Conservation (phyloP, 108 stramenopile species). For the Cyclotella atomus region DNA sequence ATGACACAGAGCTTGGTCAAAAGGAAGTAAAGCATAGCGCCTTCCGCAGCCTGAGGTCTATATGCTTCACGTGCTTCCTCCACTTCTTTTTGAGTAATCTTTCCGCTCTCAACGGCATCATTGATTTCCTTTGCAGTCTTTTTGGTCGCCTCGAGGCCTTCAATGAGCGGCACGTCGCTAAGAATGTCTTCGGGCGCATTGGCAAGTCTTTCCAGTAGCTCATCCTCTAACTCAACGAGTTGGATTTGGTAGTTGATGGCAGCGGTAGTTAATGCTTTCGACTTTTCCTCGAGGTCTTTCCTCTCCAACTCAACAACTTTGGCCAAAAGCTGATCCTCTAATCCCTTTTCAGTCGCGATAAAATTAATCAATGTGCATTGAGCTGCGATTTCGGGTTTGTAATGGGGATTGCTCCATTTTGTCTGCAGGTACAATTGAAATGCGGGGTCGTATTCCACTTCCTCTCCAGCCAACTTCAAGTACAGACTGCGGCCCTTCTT, state of each 20-base stretch:
- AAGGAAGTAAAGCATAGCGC: conserved; percentile 95
- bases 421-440: conserved; percentile 92
- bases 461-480: conserved; percentile 87
- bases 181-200: conserved; percentile 93
- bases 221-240: conserved; percentile 86
- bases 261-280: conserved; percentile 69
- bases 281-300: conserved; percentile 87
- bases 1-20: conserved; percentile 86
- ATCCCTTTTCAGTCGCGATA: conserved; percentile 89
- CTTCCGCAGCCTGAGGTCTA: conserved; percentile 87
- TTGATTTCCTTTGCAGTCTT: conserved; percentile 83
- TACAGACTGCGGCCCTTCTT: conserved; percentile 80
- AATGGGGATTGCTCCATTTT: conserved; percentile 91
- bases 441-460: conserved; percentile 88
- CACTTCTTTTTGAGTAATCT: conserved; percentile 80
- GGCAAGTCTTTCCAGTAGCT: conserved; percentile 87
- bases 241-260: conserved; percentile 89
- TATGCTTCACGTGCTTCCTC: conserved; percentile 85
- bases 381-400: conserved; percentile 93
- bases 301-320: conserved; percentile 88
- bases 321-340: conserved; percentile 92
- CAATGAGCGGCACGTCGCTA: conserved; percentile 89
- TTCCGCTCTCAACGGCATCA: conserved; percentile 81
- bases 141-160: conserved; percentile 92
- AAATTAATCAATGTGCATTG: conserved; percentile 95